Conservation (phyloP, 2,329 filamentous ascomycete genomes). For the Harringtonia aguacate region DNA sequence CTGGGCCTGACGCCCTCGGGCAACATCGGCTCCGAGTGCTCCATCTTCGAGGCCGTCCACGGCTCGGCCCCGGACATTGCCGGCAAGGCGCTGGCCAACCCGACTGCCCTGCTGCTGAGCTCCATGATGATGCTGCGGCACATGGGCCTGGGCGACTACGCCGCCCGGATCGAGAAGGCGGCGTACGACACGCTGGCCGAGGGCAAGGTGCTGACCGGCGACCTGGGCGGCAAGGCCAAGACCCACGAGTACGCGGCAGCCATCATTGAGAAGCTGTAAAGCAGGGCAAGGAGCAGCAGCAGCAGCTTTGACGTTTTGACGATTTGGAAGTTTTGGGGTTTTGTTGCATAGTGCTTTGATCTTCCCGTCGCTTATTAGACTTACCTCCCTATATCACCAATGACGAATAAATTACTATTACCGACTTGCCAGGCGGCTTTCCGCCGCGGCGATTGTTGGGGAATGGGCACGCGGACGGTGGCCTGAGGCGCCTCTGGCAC, state of each 20-base stretch:
- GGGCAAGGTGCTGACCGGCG: constrained; percentile 92
- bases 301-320: no score
- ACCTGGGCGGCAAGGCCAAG: constrained; percentile 93
- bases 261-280: constrained; percentile 65
- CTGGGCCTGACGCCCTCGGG: constrained; percentile 94
- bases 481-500: no score
- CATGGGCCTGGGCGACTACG: constrained; percentile 83
- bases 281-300: no score
- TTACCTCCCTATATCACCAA: no score
- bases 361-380: no score
- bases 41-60: constrained; percentile 99
- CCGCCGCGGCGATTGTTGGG: no score
- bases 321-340: no score
- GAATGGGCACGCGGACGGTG: no score
- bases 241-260: constrained; percentile 88
- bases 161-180: constrained; percentile 80
- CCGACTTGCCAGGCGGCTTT: no score
- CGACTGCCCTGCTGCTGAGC: constrained; percentile 85
- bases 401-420: no score
- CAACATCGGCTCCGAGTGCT: constrained; percentile 98
- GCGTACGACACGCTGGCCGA: constrained; percentile 92
- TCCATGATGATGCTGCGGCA: constrained; percentile 99
- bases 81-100: constrained; percentile 87
- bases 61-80: constrained; percentile 55
- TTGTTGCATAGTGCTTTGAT: no score